Evolutionary conservation across 805 yeast species (phyloP).

Genomic region (Yamadazyma philogaea): DNA sequence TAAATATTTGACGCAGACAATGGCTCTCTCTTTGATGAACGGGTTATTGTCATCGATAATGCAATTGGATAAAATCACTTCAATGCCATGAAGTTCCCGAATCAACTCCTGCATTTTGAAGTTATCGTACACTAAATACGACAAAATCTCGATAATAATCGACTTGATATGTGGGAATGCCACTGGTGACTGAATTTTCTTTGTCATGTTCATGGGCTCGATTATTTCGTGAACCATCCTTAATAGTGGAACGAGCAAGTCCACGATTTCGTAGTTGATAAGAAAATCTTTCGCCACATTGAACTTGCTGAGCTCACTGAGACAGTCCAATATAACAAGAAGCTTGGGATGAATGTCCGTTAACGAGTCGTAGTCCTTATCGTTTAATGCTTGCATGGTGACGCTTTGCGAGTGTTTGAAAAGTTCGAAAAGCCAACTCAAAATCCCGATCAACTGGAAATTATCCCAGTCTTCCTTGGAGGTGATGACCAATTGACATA

Average conservation of each 20-base stretch:
- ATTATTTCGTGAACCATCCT: conserved; percentile 41
- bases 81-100: conserved; percentile 65
- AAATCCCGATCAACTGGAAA: conserved; percentile 32
- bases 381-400: conserved; percentile 9
- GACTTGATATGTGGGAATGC: conserved; percentile 58
- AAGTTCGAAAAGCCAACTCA: conserved; percentile 39
- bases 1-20: conserved; percentile 70
- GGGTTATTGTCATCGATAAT: conserved; percentile 88
- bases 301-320: conserved; percentile 41
- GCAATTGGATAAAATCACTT: conserved; percentile 72
- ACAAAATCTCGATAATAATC: conserved; percentile 61
- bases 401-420: conserved; percentile 16
- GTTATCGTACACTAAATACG: conserved; percentile 53
- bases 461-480: conserved; percentile 42
- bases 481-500: conserved; percentile 37
- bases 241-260: conserved; percentile 34
- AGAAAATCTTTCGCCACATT: conserved; percentile 40
- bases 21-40: conserved; percentile 77
- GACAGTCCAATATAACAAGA: conserved; percentile 27
- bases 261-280: conserved; percentile 37
- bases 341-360: conserved; percentile 10
- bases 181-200: conserved; percentile 21
- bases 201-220: conserved; percentile 24
- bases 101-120: conserved; percentile 62
- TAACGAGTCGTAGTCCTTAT: conserved; percentile 13